Percentiles rank a stretch among this genome's conserved stretches.
Conservation (phyloP, 1,284 basidiomycete species). For the Moesziomyces globuligerus region DNA sequence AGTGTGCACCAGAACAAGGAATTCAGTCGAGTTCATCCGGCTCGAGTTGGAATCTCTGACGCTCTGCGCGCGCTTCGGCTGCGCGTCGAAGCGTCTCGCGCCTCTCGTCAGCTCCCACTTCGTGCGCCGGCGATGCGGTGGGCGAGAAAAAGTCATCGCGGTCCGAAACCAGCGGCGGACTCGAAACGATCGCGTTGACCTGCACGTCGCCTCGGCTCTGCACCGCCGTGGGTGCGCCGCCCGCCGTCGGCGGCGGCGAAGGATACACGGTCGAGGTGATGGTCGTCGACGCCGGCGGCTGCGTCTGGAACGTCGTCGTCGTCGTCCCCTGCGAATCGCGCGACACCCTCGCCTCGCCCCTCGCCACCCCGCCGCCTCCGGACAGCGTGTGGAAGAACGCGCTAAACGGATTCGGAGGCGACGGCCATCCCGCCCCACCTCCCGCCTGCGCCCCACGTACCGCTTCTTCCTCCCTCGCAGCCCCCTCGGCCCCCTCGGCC, state of each 20-base stretch:
- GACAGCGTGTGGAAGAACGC: slow-evolving; percentile 3
- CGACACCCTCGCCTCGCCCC: slow-evolving; percentile 4
- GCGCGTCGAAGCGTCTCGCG: slow-evolving; percentile 28
- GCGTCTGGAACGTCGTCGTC: slow-evolving; percentile 21
- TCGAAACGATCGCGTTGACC: slow-evolving; percentile 33
- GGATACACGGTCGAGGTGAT: slow-evolving; percentile 26
- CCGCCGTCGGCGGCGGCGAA: not conserved
- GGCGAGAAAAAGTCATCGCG: slow-evolving; percentile 17
- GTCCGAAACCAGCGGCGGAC: slow-evolving; percentile 41
- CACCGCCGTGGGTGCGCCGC: too few relatives aligned
- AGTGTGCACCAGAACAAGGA: too few relatives aligned
- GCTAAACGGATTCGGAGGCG: slow-evolving; percentile 25
- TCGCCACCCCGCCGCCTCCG: not conserved
- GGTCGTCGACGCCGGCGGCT: slow-evolving; percentile 24
- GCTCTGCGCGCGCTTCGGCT: slow-evolving; percentile 13
- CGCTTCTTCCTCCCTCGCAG: too few relatives aligned
- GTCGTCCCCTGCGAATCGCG: slow-evolving; percentile 6
- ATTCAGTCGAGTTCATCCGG: slow-evolving; percentile 47
- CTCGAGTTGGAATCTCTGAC: slow-evolving; percentile 19
- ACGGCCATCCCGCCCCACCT: slow-evolving; percentile 24
- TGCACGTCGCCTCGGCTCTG: slow-evolving; percentile 8
- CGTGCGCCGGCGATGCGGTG: not conserved
- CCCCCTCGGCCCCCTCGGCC: too few relatives aligned
- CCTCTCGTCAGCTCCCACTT: slow-evolving; percentile 16
- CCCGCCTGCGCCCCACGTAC: too few relatives aligned